Evolutionary conservation across 768 basidiomycete genomes (phyloP).

Genomic region (Leccinum disarticulatum): DNA sequence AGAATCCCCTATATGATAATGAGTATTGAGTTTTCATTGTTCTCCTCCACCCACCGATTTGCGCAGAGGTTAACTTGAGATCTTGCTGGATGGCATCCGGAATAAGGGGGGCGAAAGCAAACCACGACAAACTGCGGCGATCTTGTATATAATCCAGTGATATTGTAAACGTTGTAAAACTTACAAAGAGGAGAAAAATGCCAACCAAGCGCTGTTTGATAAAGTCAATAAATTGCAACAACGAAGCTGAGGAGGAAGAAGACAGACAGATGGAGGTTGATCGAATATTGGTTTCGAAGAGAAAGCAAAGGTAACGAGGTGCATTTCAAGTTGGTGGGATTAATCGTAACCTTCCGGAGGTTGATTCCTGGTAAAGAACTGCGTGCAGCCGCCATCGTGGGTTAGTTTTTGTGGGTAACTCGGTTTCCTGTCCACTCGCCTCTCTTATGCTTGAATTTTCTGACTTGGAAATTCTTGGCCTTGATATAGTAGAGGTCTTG

Average conservation of each 20-base stretch:
- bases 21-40: neutral
- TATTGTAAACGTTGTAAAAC: no score
- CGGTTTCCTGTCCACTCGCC: neutral
- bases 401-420: neutral
- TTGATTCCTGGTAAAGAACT: constrained; percentile 4
- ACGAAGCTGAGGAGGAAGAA: neutral
- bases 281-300: constrained; percentile 45
- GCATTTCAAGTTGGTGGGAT: constrained; percentile 52
- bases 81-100: constrained; percentile 55
- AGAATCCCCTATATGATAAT: constrained; percentile 39
- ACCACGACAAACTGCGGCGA: constrained; percentile 42
- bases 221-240: neutral
- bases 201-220: constrained; percentile 35
- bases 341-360: constrained; percentile 30
- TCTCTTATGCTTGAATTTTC: neutral
- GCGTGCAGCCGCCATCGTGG: constrained; percentile 5
- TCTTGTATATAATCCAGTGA: neutral
- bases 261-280: constrained; percentile 50
- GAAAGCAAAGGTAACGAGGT: constrained; percentile 53
- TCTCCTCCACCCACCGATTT: constrained; percentile 37
- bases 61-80: constrained; percentile 44
- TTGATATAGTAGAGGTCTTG: neutral
- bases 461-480: neutral
- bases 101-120: constrained; percentile 61
- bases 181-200: constrained; percentile 55